These are phyloP conservation scores for Citrus glauca DNA, from an alignment of 345 rosid species.

Conservation along the genomic window DNA sequence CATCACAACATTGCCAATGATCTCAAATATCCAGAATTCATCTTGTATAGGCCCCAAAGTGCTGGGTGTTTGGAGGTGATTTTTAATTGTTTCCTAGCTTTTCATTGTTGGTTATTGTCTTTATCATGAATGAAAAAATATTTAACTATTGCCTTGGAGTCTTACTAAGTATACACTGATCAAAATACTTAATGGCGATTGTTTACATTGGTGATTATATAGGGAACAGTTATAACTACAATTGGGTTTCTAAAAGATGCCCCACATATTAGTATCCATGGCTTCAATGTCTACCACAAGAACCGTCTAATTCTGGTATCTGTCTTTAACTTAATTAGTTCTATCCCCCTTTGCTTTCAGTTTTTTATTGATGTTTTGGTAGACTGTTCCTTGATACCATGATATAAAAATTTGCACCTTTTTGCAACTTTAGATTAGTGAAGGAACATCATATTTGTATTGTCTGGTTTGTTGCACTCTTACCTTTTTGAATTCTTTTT, in stretches of 20 bases:
- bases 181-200: neutral
- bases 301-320: constrained; percentile 85
- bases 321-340: constrained; percentile 1
- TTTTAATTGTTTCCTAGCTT: constrained; percentile 4
- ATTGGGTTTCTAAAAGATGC: constrained; percentile 94
- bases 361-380: neutral
- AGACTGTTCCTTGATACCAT: neutral
- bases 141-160: neutral
- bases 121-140: constrained; percentile 6
- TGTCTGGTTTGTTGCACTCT: neutral
- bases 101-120: constrained; percentile 5
- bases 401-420: neutral
- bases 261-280: constrained; percentile 66
- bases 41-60: constrained; percentile 75
- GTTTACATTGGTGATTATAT: constrained; percentile 16
- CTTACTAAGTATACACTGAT: neutral
- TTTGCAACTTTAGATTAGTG: neutral
- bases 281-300: constrained; percentile 87
- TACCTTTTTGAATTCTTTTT: neutral
- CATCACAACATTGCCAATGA: constrained; percentile 87
- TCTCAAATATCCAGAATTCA: constrained; percentile 73
- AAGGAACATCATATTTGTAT: neutral
- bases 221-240: constrained; percentile 78
- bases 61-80: constrained; percentile 66
- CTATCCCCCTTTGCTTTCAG: neutral